Percentiles rank a stretch among this genome's conserved stretches.
Conservation (phyloP, 192 early-diverging fungal genomes). For the Gryganskiella cystojenkinii region DNA sequence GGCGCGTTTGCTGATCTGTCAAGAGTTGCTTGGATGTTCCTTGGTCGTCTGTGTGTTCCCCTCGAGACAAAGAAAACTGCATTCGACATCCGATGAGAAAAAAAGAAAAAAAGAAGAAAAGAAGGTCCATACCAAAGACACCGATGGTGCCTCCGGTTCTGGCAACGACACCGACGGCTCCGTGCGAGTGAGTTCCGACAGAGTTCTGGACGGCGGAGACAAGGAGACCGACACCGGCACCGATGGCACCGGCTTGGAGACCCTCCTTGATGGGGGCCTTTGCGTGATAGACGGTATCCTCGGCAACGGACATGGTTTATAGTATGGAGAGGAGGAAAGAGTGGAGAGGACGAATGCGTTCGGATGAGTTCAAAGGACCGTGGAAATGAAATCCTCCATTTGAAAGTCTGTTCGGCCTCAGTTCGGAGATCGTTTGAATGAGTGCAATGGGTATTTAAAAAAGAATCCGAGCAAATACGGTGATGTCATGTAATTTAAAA, state of each 20-base stretch:
- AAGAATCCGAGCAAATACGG: too few relatives aligned
- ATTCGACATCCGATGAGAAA: too few relatives aligned
- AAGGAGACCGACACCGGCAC: conserved; percentile 74
- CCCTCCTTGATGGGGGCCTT: conserved; percentile 59
- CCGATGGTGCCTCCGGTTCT: conserved; percentile 73
- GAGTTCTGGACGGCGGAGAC: conserved; percentile 78
- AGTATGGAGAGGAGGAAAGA: neutral
- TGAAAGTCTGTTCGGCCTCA: too few relatives aligned
- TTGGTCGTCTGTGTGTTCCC: too few relatives aligned
- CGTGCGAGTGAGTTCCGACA: conserved; percentile 58
- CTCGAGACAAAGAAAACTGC: too few relatives aligned
- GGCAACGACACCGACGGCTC: conserved; percentile 66
- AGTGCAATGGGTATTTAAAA: too few relatives aligned
- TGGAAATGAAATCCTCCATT: conserved; percentile 7
- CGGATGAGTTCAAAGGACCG: too few relatives aligned
- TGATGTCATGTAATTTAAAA: too few relatives aligned
- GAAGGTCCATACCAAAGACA: conserved; percentile 68
- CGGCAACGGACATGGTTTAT: conserved; percentile 7
- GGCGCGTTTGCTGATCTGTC: too few relatives aligned
- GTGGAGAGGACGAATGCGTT: too few relatives aligned
- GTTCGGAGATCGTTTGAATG: too few relatives aligned
- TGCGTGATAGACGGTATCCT: conserved; percentile 43
- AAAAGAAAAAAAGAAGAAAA: neutral
- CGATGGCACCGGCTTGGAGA: conserved; percentile 58
- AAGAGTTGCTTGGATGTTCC: too few relatives aligned